Conservation (phyloP, 305 asterid genomes). For the Fraxinus xanthoxyloides region DNA sequence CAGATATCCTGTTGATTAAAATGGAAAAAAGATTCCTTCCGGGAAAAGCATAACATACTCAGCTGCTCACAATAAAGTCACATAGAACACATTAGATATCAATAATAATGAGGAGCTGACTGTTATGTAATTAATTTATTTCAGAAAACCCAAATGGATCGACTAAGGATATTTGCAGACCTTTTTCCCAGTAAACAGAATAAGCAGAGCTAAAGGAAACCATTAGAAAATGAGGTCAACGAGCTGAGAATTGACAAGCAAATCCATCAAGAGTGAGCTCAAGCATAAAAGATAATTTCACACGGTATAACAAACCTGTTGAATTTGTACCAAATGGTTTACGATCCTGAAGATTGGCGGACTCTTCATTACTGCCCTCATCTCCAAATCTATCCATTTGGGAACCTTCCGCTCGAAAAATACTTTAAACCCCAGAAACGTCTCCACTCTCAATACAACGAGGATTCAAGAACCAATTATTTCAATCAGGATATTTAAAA, state of each 20-base stretch:
- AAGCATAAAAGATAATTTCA: neutral
- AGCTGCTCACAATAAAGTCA: neutral
- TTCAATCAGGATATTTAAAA: constrained; percentile 13
- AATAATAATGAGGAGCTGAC: neutral
- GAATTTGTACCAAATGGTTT: constrained; percentile 58
- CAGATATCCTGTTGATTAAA: neutral
- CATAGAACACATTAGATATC: neutral
- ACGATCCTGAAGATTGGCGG: constrained; percentile 50
- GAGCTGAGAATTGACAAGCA: constrained; percentile 2
- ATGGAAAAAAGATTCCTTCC: neutral
- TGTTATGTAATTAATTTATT: constrained; percentile 9
- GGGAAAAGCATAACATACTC: neutral
- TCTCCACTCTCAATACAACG: neutral
- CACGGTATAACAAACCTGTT: constrained; percentile 44
- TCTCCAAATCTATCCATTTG: constrained; percentile 73
- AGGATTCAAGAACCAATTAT: constrained; percentile 8
- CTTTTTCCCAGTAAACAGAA: constrained; percentile 1
- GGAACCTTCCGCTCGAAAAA: constrained; percentile 22
- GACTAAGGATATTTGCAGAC: constrained; percentile 13
- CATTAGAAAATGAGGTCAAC: constrained; percentile 13
- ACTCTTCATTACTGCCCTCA: constrained; percentile 38
- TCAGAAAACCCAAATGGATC: constrained; percentile 12
- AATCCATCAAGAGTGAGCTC: constrained; percentile 27
- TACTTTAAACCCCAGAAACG: constrained; percentile 20
- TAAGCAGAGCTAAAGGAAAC: neutral